phyloP scores from a whole-genome alignment of 2,329 filamentous ascomycete genomes.

The Diaporthe sp. region DNA sequence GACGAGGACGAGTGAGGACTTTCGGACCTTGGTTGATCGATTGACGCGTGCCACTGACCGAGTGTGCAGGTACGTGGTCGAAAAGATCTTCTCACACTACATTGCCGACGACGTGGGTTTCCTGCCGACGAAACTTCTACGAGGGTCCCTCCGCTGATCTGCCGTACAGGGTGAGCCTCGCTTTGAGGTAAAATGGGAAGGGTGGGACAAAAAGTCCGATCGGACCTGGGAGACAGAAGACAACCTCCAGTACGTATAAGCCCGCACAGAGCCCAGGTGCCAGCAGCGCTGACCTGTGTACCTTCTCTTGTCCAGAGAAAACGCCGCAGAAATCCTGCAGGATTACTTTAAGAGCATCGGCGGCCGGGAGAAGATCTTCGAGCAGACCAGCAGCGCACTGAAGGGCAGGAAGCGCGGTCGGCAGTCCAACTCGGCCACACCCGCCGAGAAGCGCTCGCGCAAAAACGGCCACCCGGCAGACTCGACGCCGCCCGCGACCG shows the following conservation, averaged over 20 bases:
- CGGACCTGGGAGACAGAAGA: slow-evolving; percentile 84
- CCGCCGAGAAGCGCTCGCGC: slow-evolving; percentile 59
- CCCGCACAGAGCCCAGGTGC: neutral
- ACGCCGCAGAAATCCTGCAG: slow-evolving; percentile 70
- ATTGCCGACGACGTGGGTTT: slow-evolving; percentile 66
- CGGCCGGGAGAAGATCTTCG: slow-evolving; percentile 69
- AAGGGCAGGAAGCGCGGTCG: slow-evolving; percentile 71
- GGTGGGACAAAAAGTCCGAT: slow-evolving; percentile 77
- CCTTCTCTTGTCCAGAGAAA: slow-evolving; percentile 57
- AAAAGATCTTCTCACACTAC: slow-evolving; percentile 77
- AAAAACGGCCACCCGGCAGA: slow-evolving; percentile 63
- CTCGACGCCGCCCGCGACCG: slow-evolving; percentile 60
- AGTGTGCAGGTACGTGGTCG: slow-evolving; percentile 75
- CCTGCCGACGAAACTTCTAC: neutral
- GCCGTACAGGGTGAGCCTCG: slow-evolving; percentile 60
- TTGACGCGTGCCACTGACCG: slow-evolving; percentile 47
- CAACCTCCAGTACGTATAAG: slow-evolving; percentile 70
- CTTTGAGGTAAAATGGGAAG: slow-evolving; percentile 86
- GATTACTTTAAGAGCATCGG: slow-evolving; percentile 75
- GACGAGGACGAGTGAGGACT: slow-evolving; percentile 47
- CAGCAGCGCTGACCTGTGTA: neutral
- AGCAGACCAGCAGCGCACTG: slow-evolving; percentile 62
- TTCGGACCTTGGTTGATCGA: neutral
- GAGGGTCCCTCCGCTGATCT: slow-evolving; percentile 14
- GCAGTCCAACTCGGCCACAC: slow-evolving; percentile 53